Evolutionary conservation across 2,329 filamentous ascomycete species (phyloP).

Genomic region (Periconia sp.): DNA sequence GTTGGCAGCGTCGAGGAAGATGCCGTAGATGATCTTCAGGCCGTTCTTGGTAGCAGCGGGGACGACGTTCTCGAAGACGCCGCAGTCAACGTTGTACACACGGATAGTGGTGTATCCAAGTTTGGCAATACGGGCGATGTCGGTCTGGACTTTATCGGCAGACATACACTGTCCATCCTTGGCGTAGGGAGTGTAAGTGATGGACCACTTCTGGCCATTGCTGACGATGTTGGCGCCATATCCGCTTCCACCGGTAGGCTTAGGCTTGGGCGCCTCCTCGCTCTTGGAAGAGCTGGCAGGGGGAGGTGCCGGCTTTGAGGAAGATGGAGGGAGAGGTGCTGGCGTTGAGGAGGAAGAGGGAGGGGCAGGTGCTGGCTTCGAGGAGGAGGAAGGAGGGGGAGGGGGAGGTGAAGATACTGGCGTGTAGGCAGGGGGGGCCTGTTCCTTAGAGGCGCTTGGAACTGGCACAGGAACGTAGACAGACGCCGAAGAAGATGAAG

Average conservation of each 20-base stretch:
- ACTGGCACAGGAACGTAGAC: constrained; percentile 42
- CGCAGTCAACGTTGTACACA: constrained; percentile 91
- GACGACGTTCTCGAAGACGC: constrained; percentile 75
- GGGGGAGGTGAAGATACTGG: constrained; percentile 9
- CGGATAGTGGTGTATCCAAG: constrained; percentile 67
- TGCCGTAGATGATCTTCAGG: constrained; percentile 80
- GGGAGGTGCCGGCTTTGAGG: constrained; percentile 22
- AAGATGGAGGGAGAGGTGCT: constrained; percentile 4
- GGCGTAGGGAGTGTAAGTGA: constrained; percentile 54
- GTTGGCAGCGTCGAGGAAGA: constrained; percentile 71
- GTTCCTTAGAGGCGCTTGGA: constrained; percentile 10
- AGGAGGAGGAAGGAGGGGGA: constrained; percentile 7
- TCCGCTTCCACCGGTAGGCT: constrained; percentile 34
- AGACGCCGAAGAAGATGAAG: constrained; percentile 59
- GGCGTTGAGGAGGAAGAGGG: constrained; percentile 6
- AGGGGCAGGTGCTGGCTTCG: constrained; percentile 2
- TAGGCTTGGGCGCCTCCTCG: constrained; percentile 26
- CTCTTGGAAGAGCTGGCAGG: constrained; percentile 15
- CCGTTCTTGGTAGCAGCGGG: constrained; percentile 66
- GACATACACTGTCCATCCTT: constrained; percentile 47
- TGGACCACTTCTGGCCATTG: constrained; percentile 51
- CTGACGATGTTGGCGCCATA: constrained; percentile 32
- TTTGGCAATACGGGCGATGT: constrained; percentile 47
- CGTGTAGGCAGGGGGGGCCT: constrained; percentile 10
- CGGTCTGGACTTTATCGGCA: constrained; percentile 39